These are phyloP conservation scores for Incumbomyces delicatus DNA, from an alignment of 2,329 filamentous ascomycete species.

Conservation along the genomic window DNA sequence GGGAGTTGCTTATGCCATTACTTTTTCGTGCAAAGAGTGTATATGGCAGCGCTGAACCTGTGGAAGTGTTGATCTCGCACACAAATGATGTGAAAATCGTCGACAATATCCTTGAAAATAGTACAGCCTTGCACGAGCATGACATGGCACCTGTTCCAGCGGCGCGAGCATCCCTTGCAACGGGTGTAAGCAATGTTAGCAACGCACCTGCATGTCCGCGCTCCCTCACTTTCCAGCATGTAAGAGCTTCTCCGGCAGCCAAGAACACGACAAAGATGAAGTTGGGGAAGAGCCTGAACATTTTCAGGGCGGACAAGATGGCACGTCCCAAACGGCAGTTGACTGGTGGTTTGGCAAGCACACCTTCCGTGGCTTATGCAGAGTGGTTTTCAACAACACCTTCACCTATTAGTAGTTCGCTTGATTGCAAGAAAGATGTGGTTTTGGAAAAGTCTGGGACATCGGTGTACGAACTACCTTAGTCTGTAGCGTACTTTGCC, in stretches of 20 bases:
- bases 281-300: neutral
- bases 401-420: neutral
- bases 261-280: neutral
- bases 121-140: neutral
- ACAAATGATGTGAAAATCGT: neutral
- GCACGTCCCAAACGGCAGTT: too few relatives aligned
- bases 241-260: neutral
- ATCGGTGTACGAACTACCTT: neutral
- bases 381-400: neutral
- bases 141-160: too few relatives aligned
- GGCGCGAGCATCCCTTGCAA: too few relatives aligned
- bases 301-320: neutral
- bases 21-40: neutral
- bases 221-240: too few relatives aligned
- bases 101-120: neutral
- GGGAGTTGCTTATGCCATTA: too few relatives aligned
- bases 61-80: neutral
- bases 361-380: neutral
- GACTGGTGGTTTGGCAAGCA: neutral
- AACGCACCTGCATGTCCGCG: too few relatives aligned
- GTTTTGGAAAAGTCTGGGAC: neutral
- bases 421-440: neutral
- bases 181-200: too few relatives aligned
- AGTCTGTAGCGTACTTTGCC: neutral
- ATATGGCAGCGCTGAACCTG: neutral